Evolutionary conservation across 768 basidiomycete species (phyloP), one percentile per base, ranked within the genome.

Genomic region (Dacryopinax primogenitus): DNA sequence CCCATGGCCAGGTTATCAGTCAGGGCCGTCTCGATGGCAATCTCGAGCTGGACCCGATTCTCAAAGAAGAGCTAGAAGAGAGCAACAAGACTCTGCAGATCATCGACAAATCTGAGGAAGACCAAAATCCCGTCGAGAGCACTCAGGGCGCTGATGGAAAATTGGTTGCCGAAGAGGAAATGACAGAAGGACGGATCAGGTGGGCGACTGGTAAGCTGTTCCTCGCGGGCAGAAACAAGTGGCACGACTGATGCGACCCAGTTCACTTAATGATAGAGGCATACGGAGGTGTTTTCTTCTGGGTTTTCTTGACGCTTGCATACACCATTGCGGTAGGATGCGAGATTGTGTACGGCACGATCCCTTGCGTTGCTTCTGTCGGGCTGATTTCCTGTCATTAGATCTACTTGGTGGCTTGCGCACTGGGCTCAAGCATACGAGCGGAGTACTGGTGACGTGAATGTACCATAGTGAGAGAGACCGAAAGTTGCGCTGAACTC

Each of bases 361-460:
- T 28, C 2, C 32, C 7, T 58, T 3, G 13, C 13, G 18, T 11
- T 36, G 62, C 11, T 36, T 16, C 11, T 21, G 34, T n/a, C 7
- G n/a, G 37, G 62, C 37, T 26, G 37, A 63, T 32, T 7, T 4
- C n/a, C 30, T 13, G 32, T n/a, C 30, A 4, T 7, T 23, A 63
- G 66, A 6, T 51, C 58, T 11, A 41, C 39, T 18, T 32, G 51
- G 63, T 64, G 64, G 33, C 64, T 41, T 44, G 44, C 33, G 9
- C 51, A 58, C 51, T 58, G 51, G 51, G 51, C 51, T 4, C 51
- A 58, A 58, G 51, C 51, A 6, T 58, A 58, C 26, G 51, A 15
- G 11, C 15, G 9, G 13, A 26, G 13, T 15, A 30, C 51, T 32
- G 51, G 51, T 6, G 32, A 23, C 9, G 26, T 58, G 3, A 32